Base-by-base conservation (phyloP, 345 rosid species). In the Brassica juncea region DNA sequence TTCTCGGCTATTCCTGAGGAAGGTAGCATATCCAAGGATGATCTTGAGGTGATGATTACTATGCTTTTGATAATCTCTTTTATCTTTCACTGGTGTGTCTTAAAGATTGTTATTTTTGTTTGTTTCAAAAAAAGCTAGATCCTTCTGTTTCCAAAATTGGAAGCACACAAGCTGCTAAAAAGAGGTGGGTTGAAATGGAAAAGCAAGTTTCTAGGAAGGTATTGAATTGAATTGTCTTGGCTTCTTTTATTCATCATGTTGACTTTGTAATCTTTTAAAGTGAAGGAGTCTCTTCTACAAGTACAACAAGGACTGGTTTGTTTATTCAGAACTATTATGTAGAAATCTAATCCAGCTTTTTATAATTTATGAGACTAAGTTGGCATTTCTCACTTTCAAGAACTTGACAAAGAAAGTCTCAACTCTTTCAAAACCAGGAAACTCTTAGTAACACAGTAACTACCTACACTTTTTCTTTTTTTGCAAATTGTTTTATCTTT, bases 151-250 rank as follows among this genome's bases (percentile, higher is more conserved):
- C 87, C 88, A 88, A 84, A 69, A 90, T 94, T 74, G 99, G 96
- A 10, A 79, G 87, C 78, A 71, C 88, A 8, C 98, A 92, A 74
- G 98, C 90, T 79, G 93, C 86, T 28, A 91, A 89, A 82, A 90
- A 91, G 79, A 89, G 87, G 71, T 94, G 99, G 99, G 91, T 94
- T 68, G 92, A 86, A 55, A 87, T 91, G 91, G 97, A 95, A 77
- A 94, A 89, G 81, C 89, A 89, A 76, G 81, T 94, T 67, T 92
- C 92, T 16, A 86, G 99, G 78, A 92, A 94, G 93, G 99, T 94
- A 77, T 32, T 14, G 49, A 34, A 34, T 34, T 35, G 12, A 37
- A 34, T 27, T 55, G 37, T 19, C 9, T 31, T 76, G 30, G 63
- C 32, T 62, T 66, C 61, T 31, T 59, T 44, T 70, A 70, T 70